Conservation (phyloP, 2,329 filamentous ascomycete species). For the Ophiostoma australiae region DNA sequence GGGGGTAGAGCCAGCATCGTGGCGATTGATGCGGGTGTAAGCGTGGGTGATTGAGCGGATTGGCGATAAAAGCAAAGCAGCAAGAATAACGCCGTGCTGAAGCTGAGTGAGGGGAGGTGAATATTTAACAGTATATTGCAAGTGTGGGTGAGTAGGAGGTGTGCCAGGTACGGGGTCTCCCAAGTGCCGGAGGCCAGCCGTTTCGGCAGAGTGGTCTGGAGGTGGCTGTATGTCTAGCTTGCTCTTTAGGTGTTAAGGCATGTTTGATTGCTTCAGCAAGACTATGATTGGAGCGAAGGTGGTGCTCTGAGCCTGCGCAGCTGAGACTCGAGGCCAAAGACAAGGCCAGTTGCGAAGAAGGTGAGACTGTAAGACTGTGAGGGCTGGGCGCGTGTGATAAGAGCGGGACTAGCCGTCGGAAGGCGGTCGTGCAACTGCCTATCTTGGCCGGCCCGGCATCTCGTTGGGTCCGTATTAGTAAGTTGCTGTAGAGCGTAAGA, state of each 20-base stretch:
- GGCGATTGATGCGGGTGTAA: not conserved
- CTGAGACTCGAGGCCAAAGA: not conserved
- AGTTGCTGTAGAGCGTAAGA: not conserved
- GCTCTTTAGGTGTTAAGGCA: not conserved
- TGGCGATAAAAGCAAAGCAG: not conserved
- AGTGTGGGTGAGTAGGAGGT: not conserved
- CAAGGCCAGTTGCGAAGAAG: not conserved
- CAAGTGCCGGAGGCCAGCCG: constrained; percentile 4
- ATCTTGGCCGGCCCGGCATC: constrained; percentile 16
- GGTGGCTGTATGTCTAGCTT: not conserved
- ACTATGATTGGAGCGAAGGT: constrained; percentile 1
- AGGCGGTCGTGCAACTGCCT: constrained; percentile 13
- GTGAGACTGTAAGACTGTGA: not conserved
- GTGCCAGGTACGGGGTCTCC: not conserved
- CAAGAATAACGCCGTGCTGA: not conserved
- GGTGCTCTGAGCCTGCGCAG: not conserved
- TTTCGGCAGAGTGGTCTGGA: constrained; percentile 7
- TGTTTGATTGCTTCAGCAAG: constrained; percentile 2
- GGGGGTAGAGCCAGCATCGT: constrained; percentile 1
- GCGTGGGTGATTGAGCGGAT: not conserved
- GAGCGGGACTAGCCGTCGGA: constrained; percentile 13
- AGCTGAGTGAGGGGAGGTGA: not conserved
- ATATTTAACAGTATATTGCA: not conserved
- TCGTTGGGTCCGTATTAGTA: constrained; percentile 3
- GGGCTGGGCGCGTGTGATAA: not conserved